Evolutionary conservation across 2,329 filamentous ascomycete species (phyloP), one percentile per base, ranked within the genome.

Genomic region (Penicillium hesseltinei): DNA sequence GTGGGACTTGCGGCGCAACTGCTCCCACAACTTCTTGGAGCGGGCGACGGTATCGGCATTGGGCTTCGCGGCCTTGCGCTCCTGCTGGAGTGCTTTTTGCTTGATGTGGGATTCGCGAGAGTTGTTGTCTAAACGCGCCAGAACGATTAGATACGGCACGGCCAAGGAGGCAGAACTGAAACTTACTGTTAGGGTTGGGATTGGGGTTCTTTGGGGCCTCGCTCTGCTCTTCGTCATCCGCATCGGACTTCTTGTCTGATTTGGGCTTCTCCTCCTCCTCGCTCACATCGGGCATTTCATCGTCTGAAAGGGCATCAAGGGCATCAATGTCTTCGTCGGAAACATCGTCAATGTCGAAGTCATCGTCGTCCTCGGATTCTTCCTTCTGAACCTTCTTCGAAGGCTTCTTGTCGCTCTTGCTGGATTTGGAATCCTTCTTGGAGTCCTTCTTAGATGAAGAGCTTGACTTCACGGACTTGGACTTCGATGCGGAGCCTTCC

Each of bases 21-120:
- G 86, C 80, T 99, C 94, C 95, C 94, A 99, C 52, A 99, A 84
- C 80, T 97, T 96, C 82, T 99, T 99, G 53, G 91, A 90, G 61
- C 92, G 88, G 62, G 88, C 85, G 63, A 97, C 87, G 70, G 90
- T 86, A 73, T 97, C 92, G 71, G 93, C 92, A 65, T 97, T 88
- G 25, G 94, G 94, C 78, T 97, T 97, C 43, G 90, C 88, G 38
- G 90, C 88, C 81, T 92, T 97, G 66, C 95, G 90, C 73, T 97
- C 93, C 70, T 87, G 88, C 25, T 87, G 88, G 50, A 97, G 81
- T 62, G 88, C 88, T 76, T 93, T 96, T 78, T 99, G 94, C 76
- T 96, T 96, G 49, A 88, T 87, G 74, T 97, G 94, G 23, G 92
- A 87, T 81, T 99, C 94, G 71, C 88, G 88, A 11, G 85, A 88